These are phyloP conservation scores for Melanopsichium pennsylvanicum DNA, from an alignment of 1,284 basidiomycete genomes.

Conservation along the genomic window DNA sequence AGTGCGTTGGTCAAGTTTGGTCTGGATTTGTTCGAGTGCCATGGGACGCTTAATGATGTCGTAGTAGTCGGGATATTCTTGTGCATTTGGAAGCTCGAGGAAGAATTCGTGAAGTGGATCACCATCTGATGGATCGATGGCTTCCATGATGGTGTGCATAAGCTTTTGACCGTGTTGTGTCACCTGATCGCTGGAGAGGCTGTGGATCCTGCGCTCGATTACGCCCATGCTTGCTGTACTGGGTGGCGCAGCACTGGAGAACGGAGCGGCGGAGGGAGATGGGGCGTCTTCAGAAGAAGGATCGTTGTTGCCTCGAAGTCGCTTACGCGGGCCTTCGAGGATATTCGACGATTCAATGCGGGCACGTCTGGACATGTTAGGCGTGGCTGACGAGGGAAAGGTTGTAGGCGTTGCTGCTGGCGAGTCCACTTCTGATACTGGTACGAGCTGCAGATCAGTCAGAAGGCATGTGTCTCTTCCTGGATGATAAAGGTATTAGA, in stretches of 20 bases:
- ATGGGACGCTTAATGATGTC: slow-evolving; percentile 83
- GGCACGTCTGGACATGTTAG: slow-evolving; percentile 30
- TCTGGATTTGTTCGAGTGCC: slow-evolving; percentile 80
- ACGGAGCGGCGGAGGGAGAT: slow-evolving; percentile 1
- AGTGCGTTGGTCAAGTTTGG: slow-evolving; percentile 73
- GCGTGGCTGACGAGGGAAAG: neutral
- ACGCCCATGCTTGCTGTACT: slow-evolving; percentile 22
- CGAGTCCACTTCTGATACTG: too few species aligned
- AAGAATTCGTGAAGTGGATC: slow-evolving; percentile 75
- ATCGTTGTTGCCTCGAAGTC: slow-evolving; percentile 32
- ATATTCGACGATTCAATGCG: slow-evolving; percentile 44
- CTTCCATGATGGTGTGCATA: slow-evolving; percentile 44
- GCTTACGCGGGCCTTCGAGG: slow-evolving; percentile 50
- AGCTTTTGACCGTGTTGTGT: slow-evolving; percentile 25
- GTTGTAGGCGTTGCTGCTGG: too few species aligned
- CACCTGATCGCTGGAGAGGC: slow-evolving; percentile 25
- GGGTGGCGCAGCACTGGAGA: neutral
- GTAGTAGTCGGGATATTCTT: slow-evolving; percentile 91
- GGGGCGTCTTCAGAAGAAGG: slow-evolving; percentile 15
- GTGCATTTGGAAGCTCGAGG: slow-evolving; percentile 77
- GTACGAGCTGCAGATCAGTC: too few species aligned
- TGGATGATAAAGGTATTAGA: too few species aligned
- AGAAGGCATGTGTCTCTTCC: too few species aligned
- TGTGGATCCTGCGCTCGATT: slow-evolving; percentile 40
- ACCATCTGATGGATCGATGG: slow-evolving; percentile 42